Percentiles rank a stretch among this genome's conserved stretches.
Evolutionary conservation across 805 yeast species (phyloP).

Genomic region (Isabelozyma gotoi): DNA sequence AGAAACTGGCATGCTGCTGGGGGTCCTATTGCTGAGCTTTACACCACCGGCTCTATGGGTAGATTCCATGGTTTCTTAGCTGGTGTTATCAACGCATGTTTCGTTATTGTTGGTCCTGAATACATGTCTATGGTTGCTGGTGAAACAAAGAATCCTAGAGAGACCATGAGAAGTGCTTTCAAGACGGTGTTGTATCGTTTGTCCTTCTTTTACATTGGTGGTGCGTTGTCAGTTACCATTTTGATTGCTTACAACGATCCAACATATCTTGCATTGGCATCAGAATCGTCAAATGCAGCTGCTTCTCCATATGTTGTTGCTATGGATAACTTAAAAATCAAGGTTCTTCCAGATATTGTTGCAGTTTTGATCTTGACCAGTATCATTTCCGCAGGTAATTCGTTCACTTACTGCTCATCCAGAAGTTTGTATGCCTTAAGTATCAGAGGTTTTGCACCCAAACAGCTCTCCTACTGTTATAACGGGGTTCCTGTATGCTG

Average conservation of each 20-base stretch:
- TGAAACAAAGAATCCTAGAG: conserved; percentile 47
- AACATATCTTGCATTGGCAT: conserved; percentile 53
- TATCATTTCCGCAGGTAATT: conserved; percentile 49
- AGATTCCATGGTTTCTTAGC: conserved; percentile 35
- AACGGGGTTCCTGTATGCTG: conserved; percentile 50
- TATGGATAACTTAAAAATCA: conserved; percentile 46
- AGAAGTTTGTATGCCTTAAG: conserved; percentile 48
- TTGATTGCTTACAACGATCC: conserved; percentile 62
- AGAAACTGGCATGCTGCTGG: conserved; percentile 32
- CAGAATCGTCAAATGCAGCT: conserved; percentile 59
- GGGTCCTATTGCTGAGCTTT: conserved; percentile 28
- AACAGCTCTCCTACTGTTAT: conserved; percentile 40
- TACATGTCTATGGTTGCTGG: conserved; percentile 30
- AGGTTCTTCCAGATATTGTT: conserved; percentile 44
- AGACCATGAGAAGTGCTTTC: conserved; percentile 32
- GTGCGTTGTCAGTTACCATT: conserved; percentile 57
- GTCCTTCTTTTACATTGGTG: conserved; percentile 36
- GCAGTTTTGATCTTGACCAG: conserved; percentile 43
- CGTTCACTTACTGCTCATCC: conserved; percentile 48
- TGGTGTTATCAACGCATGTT: conserved; percentile 32
- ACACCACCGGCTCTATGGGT: conserved; percentile 30
- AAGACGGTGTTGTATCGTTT: conserved; percentile 33
- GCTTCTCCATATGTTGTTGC: conserved; percentile 52
- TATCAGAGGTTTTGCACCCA: conserved; percentile 46
- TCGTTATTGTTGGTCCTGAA: conserved; percentile 38